Evolutionary conservation across 1,139 yeast genomes (phyloP).

Genomic region (Hansenula lynferdii): DNA sequence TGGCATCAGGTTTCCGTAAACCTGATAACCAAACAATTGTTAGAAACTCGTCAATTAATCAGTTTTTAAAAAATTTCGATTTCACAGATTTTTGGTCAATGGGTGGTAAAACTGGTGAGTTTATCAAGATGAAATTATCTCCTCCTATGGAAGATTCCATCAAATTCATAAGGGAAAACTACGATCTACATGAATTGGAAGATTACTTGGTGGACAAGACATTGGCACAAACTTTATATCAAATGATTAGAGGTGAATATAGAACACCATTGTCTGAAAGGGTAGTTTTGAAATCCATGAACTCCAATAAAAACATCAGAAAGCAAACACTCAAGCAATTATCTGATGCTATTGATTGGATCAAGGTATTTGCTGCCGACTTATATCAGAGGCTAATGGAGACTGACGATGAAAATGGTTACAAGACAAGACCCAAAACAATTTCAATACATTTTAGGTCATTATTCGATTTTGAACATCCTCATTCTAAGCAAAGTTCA

Average conservation of each 20-base stretch:
- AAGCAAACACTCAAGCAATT: conserved; percentile 47
- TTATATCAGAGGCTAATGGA: conserved; percentile 66
- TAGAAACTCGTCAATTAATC: conserved; percentile 39
- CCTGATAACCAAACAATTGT: conserved; percentile 86
- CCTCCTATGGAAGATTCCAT: conserved; percentile 41
- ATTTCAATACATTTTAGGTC: conserved; percentile 35
- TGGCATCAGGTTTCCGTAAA: conserved; percentile 80
- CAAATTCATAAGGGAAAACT: conserved; percentile 35
- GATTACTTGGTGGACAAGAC: conserved; percentile 36
- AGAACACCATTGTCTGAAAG: conserved; percentile 48
- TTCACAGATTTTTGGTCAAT: conserved; percentile 79
- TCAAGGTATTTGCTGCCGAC: conserved; percentile 80
- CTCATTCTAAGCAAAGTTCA: conserved; percentile 42
- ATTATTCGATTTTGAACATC: conserved; percentile 11
- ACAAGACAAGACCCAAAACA: conserved; percentile 45
- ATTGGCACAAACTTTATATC: conserved; percentile 46
- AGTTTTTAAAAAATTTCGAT: conserved; percentile 57
- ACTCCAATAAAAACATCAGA: conserved; percentile 76
- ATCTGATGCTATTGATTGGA: conserved; percentile 71
- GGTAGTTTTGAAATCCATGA: conserved; percentile 78
- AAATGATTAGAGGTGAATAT: conserved; percentile 61
- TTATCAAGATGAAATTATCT: conserved; percentile 40
- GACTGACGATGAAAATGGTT: conserved; percentile 56
- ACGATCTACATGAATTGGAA: conserved; percentile 27
- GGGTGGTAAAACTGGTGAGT: conserved; percentile 86